phyloP scores from a whole-genome alignment of 257 asterid genomes.

The Fraxinus cuspidata region DNA sequence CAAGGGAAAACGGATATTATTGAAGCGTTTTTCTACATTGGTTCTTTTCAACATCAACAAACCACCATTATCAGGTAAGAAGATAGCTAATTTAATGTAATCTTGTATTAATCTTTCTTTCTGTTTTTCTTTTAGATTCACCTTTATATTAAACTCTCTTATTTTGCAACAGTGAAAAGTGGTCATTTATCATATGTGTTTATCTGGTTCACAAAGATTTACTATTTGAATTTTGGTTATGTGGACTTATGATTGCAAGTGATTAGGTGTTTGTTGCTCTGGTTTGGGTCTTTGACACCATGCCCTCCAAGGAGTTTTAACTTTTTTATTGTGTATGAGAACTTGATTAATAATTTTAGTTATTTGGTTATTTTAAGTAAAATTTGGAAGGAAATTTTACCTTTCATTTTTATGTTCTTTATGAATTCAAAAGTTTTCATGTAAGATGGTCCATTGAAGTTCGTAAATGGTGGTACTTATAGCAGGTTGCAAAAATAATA shows the following conservation, averaged over 20 bases:
- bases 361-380: neutral
- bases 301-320: neutral
- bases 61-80: too few species aligned
- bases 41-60: too few species aligned
- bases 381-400: neutral
- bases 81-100: too few species aligned
- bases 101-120: too few species aligned
- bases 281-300: neutral
- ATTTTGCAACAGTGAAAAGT: too few species aligned
- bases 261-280: neutral
- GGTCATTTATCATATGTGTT: too few species aligned
- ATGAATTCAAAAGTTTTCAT: neutral
- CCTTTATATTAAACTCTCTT: too few species aligned
- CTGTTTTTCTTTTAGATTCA: too few species aligned
- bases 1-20: too few species aligned
- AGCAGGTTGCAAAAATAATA: conserved; percentile 2
- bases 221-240: neutral
- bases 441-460: neutral
- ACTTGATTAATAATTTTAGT: neutral
- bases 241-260: neutral
- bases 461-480: neutral
- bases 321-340: neutral
- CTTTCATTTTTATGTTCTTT: neutral
- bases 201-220: neutral
- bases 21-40: too few species aligned